These are phyloP conservation scores for Mucor sp. DNA, from an alignment of 371 early-diverging fungal genomes.

Conservation along the genomic window DNA sequence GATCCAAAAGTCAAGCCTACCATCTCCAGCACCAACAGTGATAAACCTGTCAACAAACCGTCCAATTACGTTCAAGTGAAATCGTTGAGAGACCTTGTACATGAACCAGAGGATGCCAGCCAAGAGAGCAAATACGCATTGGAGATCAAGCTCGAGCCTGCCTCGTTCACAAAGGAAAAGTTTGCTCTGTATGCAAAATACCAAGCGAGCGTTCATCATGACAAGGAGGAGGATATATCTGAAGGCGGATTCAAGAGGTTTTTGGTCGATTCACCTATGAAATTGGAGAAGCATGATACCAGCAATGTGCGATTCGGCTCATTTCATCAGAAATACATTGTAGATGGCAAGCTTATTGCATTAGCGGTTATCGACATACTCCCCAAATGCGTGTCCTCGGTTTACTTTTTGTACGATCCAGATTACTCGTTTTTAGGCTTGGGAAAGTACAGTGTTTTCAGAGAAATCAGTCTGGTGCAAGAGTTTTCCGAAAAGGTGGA, in stretches of 20 bases:
- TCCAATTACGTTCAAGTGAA: slow-evolving; percentile 16
- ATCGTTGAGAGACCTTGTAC: slow-evolving; percentile 12
- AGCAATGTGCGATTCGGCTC: slow-evolving; percentile 58
- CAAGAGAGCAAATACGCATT: slow-evolving; percentile 11
- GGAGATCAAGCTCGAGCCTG: slow-evolving; percentile 61
- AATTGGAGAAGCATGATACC: slow-evolving; percentile 4
- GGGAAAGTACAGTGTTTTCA: slow-evolving; percentile 84
- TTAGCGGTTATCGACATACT: slow-evolving; percentile 91
- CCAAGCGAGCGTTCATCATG: slow-evolving; percentile 80
- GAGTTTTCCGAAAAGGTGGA: slow-evolving; percentile 25
- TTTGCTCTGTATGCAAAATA: slow-evolving; percentile 79
- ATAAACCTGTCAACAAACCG: slow-evolving; percentile 14
- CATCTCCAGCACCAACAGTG: not conserved
- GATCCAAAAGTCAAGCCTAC: not conserved
- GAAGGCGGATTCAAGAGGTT: slow-evolving; percentile 65
- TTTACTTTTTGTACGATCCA: slow-evolving; percentile 94
- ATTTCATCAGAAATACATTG: slow-evolving; percentile 87
- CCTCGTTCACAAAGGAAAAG: slow-evolving; percentile 73
- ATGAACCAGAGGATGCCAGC: slow-evolving; percentile 15
- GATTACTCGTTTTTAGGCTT: slow-evolving; percentile 70
- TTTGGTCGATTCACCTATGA: slow-evolving; percentile 77
- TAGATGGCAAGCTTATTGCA: slow-evolving; percentile 79
- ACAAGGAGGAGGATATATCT: slow-evolving; percentile 58
- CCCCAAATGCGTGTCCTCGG: slow-evolving; percentile 87
- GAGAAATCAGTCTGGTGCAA: slow-evolving; percentile 70